Base-by-base conservation (phyloP, 2,329 filamentous ascomycete species). In the Teratosphaeria gauchensis region DNA sequence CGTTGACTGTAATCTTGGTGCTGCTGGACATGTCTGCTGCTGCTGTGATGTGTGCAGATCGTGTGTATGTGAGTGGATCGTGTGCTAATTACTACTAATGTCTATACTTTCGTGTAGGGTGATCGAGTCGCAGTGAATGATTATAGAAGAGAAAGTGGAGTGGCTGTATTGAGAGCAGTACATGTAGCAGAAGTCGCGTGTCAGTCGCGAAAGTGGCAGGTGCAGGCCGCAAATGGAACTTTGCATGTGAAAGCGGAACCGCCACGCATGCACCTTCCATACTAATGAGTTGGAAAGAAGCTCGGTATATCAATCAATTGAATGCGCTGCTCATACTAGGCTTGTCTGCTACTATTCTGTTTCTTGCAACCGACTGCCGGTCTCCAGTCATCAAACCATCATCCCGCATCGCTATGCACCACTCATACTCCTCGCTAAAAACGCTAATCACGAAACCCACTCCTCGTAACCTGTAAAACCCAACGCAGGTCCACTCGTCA, bases 1-100 rank as follows among this genome's bases (percentile, higher is more conserved):
- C 70, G 62, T 77, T 74, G 59, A 77, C 72, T 62, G 70, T 61
- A 70, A 69, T 62, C 69, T 68, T 68, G 52, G 31, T 32, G 31
- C n/a, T 51, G 24, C 24, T 28, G 42, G 46, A 24, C 56, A 57
- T 57, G 28, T 33, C 32, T 24, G 33, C 53, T 55, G 53, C 19
- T 12, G 28, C 5, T 19, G 5, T n/a, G 11, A n/a, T 21, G n/a
- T 48, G 3, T 48, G 42, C 19, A 6, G 42, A 48, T 16, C 42
- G n/a, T 16, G 16, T 48, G 35, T 12, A 42, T 42, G 35, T 42
- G 35, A 16, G 11, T 16, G 8, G 35, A 42, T 2, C 14, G 35
- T 16, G 35, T 28, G 35, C 12, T 12, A 42, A 42, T 4, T 42
- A 12, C 12, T 42, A 12, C n/a, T 12, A 16, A 16, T 16, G 42